Evolutionary conservation across 495 filamentous ascomycete genomes (phyloP).

Genomic region (Talaromyces wortmannii): DNA sequence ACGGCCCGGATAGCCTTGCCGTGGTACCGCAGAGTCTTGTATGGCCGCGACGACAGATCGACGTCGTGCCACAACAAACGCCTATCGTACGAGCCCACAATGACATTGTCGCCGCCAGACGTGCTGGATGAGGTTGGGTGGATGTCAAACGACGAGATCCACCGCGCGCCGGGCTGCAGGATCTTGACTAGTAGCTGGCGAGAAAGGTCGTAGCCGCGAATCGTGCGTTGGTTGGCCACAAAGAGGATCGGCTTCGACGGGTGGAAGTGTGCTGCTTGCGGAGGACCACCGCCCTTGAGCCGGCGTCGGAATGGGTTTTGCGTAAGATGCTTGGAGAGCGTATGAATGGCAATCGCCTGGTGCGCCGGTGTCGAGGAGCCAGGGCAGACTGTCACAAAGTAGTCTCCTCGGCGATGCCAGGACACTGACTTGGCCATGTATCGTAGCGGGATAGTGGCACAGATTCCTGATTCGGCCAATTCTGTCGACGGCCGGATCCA

Average conservation of each 20-base stretch:
- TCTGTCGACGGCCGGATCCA: slow-evolving; percentile 76
- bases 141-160: slow-evolving; percentile 91
- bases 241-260: slow-evolving; percentile 89
- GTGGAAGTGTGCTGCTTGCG: slow-evolving; percentile 91
- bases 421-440: slow-evolving; percentile 81
- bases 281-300: slow-evolving; percentile 70
- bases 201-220: slow-evolving; percentile 87
- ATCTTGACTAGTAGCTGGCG: slow-evolving; percentile 85
- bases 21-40: slow-evolving; percentile 95
- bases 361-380: slow-evolving; percentile 54
- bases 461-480: slow-evolving; percentile 69
- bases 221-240: slow-evolving; percentile 85
- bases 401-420: slow-evolving; percentile 93
- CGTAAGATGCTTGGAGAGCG: slow-evolving; percentile 85
- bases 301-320: slow-evolving; percentile 82
- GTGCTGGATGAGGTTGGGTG: slow-evolving; percentile 58
- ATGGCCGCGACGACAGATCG: slow-evolving; percentile 80
- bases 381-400: slow-evolving; percentile 88
- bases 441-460: slow-evolving; percentile 71
- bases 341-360: slow-evolving; percentile 87
- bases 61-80: slow-evolving; percentile 96
- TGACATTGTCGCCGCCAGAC: slow-evolving; percentile 78
- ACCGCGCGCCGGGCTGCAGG: slow-evolving; percentile 84
- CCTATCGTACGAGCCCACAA: slow-evolving; percentile 89
- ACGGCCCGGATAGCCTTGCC: slow-evolving; percentile 83